Base-by-base conservation (phyloP, 176 grass and related monocot genomes). In the Luzula sylvatica region DNA sequence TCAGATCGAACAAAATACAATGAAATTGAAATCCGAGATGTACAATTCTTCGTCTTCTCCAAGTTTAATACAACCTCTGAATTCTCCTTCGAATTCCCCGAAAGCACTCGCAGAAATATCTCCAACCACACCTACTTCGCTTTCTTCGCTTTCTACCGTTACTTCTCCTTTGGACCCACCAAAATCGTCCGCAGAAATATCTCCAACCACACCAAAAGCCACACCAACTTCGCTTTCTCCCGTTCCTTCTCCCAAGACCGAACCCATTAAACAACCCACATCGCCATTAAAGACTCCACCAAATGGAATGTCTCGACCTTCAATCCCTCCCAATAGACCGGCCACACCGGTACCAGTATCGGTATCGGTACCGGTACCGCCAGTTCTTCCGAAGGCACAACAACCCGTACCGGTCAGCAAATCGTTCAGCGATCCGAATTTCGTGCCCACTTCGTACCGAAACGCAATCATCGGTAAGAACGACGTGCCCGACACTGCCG, bases 391-490 rank as follows among this genome's bases (percentile, higher is more conserved):
- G 82, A 68, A 73, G 49, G 82, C 69, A 26, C 55, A 67, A 61
- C 81, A 65, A 55, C 66, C 56, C 15, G 46, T 14, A 41, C 81
- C 85, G 8, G 30, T 81, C 85, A 58, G 40, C 83, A 59, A 81
- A 74, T 46, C 74, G 65, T 77, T 86, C 47, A 79, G 87, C 73
- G 28, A 76, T 77, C 75, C 85, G 38, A 81, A 70, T 53, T 86
- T 68, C 41, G 68, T 59, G 63, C 92, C 92, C 15, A 69, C 65
- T 32, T 83, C 85, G 48, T 98, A 98, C 63, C 72, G 71, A 38
- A 98, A 75, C 82, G 92, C 85, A n/a, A 98, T 90, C 61, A 90
- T 86, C 53, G 81, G 87, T 27, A 79, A 54, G 20, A 38, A 57
- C 57, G 67, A 21, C 11, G 58, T 20, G 11, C 20, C 53, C 26